Base-by-base conservation (phyloP, 441 rosid genomes). In the Kokia cookei region DNA sequence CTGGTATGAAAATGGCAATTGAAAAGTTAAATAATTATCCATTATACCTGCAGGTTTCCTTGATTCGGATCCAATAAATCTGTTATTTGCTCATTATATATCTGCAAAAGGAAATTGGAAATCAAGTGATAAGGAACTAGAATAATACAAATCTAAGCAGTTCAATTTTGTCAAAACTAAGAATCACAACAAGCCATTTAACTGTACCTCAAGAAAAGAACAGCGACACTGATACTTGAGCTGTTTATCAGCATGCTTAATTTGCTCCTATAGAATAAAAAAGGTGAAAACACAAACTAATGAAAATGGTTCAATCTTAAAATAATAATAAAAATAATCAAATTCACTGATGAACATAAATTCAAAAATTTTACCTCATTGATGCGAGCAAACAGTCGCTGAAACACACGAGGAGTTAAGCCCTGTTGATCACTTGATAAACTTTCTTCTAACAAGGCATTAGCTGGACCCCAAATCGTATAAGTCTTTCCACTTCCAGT, bases 401-500 rank as follows among this genome's bases (percentile, higher is more conserved):
- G 90, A 76, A 97, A 90, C 72, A 94, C 97, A 57, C 96, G 97
- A 32, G 98, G 97, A 63, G 98, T 94, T 78, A 94, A 84, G 77
- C 99, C 99, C 84, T 91, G 97, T 72, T 91, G 89, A 75, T 88
- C 98, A 80, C 89, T 82, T 4, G 85, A 86, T 71, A 86, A 80
- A 64, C 84, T 83, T 65, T 87, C 93, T 80, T 90, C 96, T 76
- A 77, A 79, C 76, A 94, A 82, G 67, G 94, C 95, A 43, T 91
- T 91, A 72, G 97, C 86, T 73, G 99, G 98, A 69, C 99, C 99
- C 98, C 98, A 96, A 91, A 96, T 96, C 13, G 98, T 96, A 82
- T 91, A 96, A 15, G 99, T 96, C 82, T 96, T 96, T 68, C 99
- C 99, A 72, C 99, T 96, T 57, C 99, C 98, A 2, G 98, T 96